These are phyloP conservation scores for Nicotiana sylvestris DNA, from an alignment of 257 asterid species.

Conservation along the genomic window DNA sequence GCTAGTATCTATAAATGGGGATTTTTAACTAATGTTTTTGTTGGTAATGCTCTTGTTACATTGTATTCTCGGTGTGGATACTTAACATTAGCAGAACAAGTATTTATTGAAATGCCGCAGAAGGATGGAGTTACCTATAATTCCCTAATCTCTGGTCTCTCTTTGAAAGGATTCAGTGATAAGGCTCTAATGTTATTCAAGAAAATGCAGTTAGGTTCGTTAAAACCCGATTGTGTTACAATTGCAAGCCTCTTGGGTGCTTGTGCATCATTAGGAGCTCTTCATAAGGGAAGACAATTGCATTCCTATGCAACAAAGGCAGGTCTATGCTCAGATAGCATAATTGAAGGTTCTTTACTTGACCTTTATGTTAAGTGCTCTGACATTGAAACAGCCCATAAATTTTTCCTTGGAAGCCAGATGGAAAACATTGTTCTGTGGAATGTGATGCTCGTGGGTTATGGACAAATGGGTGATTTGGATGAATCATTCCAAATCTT, in stretches of 20 bases:
- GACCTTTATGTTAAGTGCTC: constrained; percentile 80
- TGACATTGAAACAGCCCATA: constrained; percentile 61
- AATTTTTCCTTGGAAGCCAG: constrained; percentile 44
- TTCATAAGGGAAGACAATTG: constrained; percentile 67
- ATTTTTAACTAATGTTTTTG: constrained; percentile 57
- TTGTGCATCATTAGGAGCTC: constrained; percentile 56
- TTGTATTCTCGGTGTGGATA: constrained; percentile 61
- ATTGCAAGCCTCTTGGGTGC: constrained; percentile 61
- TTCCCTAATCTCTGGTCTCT: constrained; percentile 70
- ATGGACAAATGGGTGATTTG: constrained; percentile 74
- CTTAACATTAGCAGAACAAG: constrained; percentile 45
- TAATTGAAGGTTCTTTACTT: constrained; percentile 79
- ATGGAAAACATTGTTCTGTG: constrained; percentile 69
- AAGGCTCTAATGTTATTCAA: constrained; percentile 58
- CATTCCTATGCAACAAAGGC: constrained; percentile 67
- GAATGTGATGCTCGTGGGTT: constrained; percentile 90
- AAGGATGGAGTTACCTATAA: constrained; percentile 69
- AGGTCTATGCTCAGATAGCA: constrained; percentile 67
- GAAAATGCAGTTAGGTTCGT: constrained; percentile 54
- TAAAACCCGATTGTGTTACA: constrained; percentile 73
- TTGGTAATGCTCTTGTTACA: constrained; percentile 72
- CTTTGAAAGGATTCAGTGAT: constrained; percentile 51
- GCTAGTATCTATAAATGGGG: constrained; percentile 70
- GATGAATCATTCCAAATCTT: constrained; percentile 50
- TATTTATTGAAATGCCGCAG: constrained; percentile 53